phyloP scores from a whole-genome alignment of 257 asterid genomes.

The Penstemon barbatus region DNA sequence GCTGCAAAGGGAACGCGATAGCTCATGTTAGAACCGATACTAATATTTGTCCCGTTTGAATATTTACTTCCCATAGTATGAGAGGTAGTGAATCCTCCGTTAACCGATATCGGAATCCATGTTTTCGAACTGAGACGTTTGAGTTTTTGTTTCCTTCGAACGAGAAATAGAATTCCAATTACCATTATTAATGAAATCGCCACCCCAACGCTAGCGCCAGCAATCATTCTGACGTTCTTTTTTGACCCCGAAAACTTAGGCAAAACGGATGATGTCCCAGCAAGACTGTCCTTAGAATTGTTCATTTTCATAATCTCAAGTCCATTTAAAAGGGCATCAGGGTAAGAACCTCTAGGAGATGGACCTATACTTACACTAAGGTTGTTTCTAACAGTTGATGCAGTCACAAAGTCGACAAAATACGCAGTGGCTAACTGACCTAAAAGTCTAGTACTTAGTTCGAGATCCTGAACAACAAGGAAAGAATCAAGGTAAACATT shows the following conservation, averaged over 20 bases:
- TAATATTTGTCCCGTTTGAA: constrained; percentile 72
- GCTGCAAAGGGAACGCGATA: constrained; percentile 80
- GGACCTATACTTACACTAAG: constrained; percentile 76
- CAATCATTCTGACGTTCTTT: constrained; percentile 56
- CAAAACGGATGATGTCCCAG: constrained; percentile 36
- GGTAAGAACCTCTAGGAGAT: constrained; percentile 39
- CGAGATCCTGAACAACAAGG: constrained; percentile 51
- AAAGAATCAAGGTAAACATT: constrained; percentile 51
- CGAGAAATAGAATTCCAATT: constrained; percentile 38
- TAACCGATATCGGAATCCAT: constrained; percentile 68
- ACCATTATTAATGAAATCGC: constrained; percentile 32
- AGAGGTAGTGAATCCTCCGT: too few relatives aligned
- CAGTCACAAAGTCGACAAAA: constrained; percentile 59
- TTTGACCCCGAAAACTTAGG: constrained; percentile 41
- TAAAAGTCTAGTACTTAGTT: constrained; percentile 29
- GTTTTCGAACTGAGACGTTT: constrained; percentile 56
- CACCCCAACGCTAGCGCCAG: constrained; percentile 60
- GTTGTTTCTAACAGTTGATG: constrained; percentile 30
- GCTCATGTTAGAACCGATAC: constrained; percentile 59
- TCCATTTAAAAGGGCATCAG: constrained; percentile 68
- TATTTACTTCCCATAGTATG: constrained; percentile 76
- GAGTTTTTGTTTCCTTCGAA: constrained; percentile 45
- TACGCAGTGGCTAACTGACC: constrained; percentile 56
- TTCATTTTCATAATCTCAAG: constrained; percentile 75
- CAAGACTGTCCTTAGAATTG: constrained; percentile 63